phyloP scores from a whole-genome alignment of 805 yeast genomes.

The Pichia ethanolica region DNA sequence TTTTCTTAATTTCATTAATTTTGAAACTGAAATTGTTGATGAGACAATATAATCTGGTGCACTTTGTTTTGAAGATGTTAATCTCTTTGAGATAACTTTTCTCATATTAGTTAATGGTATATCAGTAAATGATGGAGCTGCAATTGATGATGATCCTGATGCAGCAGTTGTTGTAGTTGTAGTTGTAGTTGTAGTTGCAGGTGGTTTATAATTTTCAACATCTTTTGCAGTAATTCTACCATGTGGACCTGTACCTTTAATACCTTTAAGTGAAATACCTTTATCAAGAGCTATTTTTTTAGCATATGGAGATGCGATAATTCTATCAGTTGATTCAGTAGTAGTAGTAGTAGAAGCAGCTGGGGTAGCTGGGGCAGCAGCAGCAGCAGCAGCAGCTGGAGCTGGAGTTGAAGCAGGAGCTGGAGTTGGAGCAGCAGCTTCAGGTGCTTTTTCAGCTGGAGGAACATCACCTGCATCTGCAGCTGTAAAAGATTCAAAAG shows the following conservation, averaged over 20 bases:
- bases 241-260: constrained; percentile 89
- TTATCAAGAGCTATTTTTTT: constrained; percentile 87
- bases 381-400: constrained; percentile 22
- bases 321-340: constrained; percentile 49
- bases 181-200: constrained; percentile 32
- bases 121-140: constrained; percentile 65
- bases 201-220: constrained; percentile 58
- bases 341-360: constrained; percentile 22
- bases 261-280: constrained; percentile 78
- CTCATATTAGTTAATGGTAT: constrained; percentile 88
- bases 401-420: constrained; percentile 37
- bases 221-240: constrained; percentile 93
- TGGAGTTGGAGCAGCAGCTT: too few relatives aligned
- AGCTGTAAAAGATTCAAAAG: constrained; percentile 78
- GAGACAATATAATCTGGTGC: constrained; percentile 92
- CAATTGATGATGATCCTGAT: constrained; percentile 36
- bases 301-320: constrained; percentile 92
- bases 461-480: constrained; percentile 63
- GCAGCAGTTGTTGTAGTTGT: constrained; percentile 38
- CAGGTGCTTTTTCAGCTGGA: too few relatives aligned
- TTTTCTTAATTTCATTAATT: constrained; percentile 85
- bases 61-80: constrained; percentile 74
- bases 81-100: constrained; percentile 84
- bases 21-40: constrained; percentile 77
- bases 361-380: constrained; percentile 18